Evolutionary conservation across 129 eudicot species (phyloP), one percentile per base, ranked within the genome.

Genomic region (Tagetes patula): DNA sequence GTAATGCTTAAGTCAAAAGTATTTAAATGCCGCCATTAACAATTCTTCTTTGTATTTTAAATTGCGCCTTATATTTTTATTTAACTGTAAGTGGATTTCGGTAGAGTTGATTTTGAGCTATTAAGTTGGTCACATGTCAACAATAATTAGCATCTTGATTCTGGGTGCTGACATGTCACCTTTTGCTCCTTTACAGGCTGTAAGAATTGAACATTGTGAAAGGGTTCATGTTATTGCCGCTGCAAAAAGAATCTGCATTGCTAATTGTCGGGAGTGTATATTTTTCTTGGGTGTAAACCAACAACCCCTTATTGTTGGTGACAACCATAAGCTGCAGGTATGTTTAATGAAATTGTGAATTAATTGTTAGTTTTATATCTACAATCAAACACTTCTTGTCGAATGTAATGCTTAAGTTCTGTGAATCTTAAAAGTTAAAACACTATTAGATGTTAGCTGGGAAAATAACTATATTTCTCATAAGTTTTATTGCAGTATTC

Each of bases 201-300:
- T 94, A 73, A 86, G 99, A 90, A 73, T 94, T 67, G 97, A 94
- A 80, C 99, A 94, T 67, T 94, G 99, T 78, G 99, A 94, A 81
- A 87, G 99, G 76, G 97, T 94, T 83, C 99, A 94, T 80, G 83
- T 94, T 65, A 94, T 94, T 76, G 74, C 81, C 49, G 97, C 97
- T 8, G 88, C 99, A 60, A 94, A 86, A 59, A 90, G 99, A 38
- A 88, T 90, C 71, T 88, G 97, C 72, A 90, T 94, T 72, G 96
- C 96, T 61, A 94, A 94, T 78, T 94, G 99, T 77, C 99, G 99
- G 13, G 99, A 94, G 76, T 94, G 99, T 70, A 69, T 94, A 31
- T 94, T 94, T 86, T 94, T 82, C 84, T 80, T 94, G 82, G 99
- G 99, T 77, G 89, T 94, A 63, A 94, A 94, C 76, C 99, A 94